phyloP scores from a whole-genome alignment of 2,329 filamentous ascomycete species.

The Sclerotinia glacialis region DNA sequence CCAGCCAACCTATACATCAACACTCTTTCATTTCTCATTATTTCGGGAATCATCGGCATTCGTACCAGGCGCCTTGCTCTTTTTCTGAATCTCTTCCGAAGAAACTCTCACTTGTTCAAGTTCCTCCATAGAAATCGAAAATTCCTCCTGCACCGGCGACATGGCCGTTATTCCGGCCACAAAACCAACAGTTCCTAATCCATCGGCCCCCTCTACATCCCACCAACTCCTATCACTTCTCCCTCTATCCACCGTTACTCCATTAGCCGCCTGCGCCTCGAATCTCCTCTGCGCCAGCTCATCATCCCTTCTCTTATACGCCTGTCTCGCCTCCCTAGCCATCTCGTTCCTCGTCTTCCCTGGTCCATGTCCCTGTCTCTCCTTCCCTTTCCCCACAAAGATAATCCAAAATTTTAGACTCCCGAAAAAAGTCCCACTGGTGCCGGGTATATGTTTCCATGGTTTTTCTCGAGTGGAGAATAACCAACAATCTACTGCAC shows the following conservation, averaged over 20 bases:
- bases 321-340: slow-evolving; percentile 49
- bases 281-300: slow-evolving; percentile 45
- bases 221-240: slow-evolving; percentile 40
- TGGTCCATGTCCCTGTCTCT: slow-evolving; percentile 38
- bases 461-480: slow-evolving; percentile 70
- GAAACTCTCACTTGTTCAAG: neutral
- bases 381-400: slow-evolving; percentile 27
- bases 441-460: slow-evolving; percentile 56
- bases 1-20: neutral
- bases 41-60: neutral
- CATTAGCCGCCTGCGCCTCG: slow-evolving; percentile 27
- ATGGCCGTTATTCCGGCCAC: slow-evolving; percentile 21
- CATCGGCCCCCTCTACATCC: slow-evolving; percentile 34
- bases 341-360: slow-evolving; percentile 54
- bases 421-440: slow-evolving; percentile 41
- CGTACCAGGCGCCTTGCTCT: neutral
- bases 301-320: slow-evolving; percentile 48
- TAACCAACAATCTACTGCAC: slow-evolving; percentile 63
- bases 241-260: slow-evolving; percentile 9
- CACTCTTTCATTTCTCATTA: neutral
- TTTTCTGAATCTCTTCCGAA: neutral
- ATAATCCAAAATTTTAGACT: slow-evolving; percentile 39
- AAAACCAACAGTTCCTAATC: slow-evolving; percentile 2
- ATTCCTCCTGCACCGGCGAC: slow-evolving; percentile 34
- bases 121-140: slow-evolving; percentile 9